These are phyloP conservation scores for Vitis riparia DNA, from an alignment of 164 flowering plant species.

Conservation along the genomic window DNA sequence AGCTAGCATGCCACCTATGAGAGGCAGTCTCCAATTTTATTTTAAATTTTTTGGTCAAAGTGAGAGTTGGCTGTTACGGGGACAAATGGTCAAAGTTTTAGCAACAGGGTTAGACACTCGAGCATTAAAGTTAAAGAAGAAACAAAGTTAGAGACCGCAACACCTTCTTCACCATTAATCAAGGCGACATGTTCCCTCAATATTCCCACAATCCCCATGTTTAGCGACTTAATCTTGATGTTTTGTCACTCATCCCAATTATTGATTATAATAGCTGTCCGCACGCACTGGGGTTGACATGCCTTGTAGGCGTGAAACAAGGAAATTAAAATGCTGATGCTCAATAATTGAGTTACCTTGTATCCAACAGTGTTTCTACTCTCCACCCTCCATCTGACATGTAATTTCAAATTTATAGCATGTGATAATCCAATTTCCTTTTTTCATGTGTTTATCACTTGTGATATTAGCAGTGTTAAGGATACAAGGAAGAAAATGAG, in stretches of 20 bases:
- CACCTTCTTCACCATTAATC: slow-evolving; percentile 15
- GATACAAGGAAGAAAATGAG: no score
- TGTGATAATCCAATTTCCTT: no score
- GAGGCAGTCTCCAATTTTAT: neutral
- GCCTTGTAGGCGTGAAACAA: no score
- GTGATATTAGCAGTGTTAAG: no score
- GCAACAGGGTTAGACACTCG: neutral
- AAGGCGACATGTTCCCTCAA: slow-evolving; percentile 20
- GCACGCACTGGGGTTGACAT: no score
- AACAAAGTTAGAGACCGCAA: slow-evolving; percentile 14
- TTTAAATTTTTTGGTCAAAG: slow-evolving; percentile 9
- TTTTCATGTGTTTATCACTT: no score
- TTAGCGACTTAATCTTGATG: neutral
- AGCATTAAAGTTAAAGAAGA: neutral
- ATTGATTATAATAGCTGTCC: neutral
- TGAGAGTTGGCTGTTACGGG: neutral
- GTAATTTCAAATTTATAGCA: no score
- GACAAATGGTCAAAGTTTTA: slow-evolving; percentile 19
- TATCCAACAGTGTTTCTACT: no score
- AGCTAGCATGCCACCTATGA: neutral
- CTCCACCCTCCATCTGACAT: no score
- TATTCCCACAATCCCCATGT: slow-evolving; percentile 4
- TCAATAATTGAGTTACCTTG: no score
- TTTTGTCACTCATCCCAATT: neutral
- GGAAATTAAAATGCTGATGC: no score